A percentile compares a stretch with the other conserved stretches of the same genome.
These are phyloP conservation scores for Aspergillus conjunctus DNA, from an alignment of 495 filamentous ascomycete species.

Conservation along the genomic window DNA sequence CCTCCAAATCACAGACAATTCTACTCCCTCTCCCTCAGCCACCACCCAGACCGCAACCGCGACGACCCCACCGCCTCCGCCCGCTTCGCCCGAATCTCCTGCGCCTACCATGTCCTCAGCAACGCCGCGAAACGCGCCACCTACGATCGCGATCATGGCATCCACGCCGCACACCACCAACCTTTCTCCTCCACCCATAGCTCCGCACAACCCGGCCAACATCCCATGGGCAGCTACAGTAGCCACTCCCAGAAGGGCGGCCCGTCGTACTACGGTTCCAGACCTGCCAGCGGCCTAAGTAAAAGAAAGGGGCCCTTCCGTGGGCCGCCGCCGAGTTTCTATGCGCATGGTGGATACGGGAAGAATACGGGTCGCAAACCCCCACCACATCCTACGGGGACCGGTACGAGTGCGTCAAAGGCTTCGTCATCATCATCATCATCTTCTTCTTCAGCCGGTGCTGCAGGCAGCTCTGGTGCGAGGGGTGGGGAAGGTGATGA, in stretches of 20 bases:
- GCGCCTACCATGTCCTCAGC: slow-evolving; percentile 81
- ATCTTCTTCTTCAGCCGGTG: slow-evolving; percentile 27
- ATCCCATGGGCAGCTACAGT: slow-evolving; percentile 50
- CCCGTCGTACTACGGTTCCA: slow-evolving; percentile 58
- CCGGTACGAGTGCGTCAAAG: not conserved
- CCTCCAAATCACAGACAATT: slow-evolving; percentile 57
- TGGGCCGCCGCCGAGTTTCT: slow-evolving; percentile 90
- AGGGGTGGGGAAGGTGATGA: slow-evolving; percentile 35
- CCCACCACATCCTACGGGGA: not conserved
- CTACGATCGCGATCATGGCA: slow-evolving; percentile 73
- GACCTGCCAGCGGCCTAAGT: slow-evolving; percentile 78
- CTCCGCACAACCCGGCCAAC: slow-evolving; percentile 39
- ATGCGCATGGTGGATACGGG: slow-evolving; percentile 67
- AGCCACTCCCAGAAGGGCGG: slow-evolving; percentile 44
- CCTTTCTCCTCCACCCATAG: slow-evolving; percentile 33
- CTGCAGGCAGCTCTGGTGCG: slow-evolving; percentile 26
- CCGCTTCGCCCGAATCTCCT: slow-evolving; percentile 82
- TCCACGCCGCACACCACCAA: slow-evolving; percentile 28
- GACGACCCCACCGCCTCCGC: slow-evolving; percentile 67
- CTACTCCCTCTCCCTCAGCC: slow-evolving; percentile 85
- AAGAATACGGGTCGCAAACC: slow-evolving; percentile 13
- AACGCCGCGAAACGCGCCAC: slow-evolving; percentile 67
- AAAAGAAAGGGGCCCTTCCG: slow-evolving; percentile 71
- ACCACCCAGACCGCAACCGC: slow-evolving; percentile 94
- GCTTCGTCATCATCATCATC: not conserved